Evolutionary conservation across 805 yeast species (phyloP).

Genomic region (Groenewaldozyma salmanticensis): DNA sequence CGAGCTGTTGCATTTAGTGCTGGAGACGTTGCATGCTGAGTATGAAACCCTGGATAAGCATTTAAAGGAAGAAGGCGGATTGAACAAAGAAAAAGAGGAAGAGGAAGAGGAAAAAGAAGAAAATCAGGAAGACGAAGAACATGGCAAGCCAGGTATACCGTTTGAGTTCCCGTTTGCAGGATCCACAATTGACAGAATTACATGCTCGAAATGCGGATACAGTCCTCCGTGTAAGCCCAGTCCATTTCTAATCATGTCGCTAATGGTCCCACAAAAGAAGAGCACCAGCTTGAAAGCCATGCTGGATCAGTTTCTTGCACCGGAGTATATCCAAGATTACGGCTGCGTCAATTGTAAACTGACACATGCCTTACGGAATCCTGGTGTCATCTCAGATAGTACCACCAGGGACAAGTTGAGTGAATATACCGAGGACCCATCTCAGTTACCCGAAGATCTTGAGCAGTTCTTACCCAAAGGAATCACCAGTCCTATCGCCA

Average conservation of each 20-base stretch:
- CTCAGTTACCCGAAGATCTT: slow-evolving; percentile 33
- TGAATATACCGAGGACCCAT: slow-evolving; percentile 41
- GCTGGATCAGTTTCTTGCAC: slow-evolving; percentile 47
- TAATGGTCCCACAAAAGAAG: slow-evolving; percentile 56
- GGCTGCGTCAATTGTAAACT: slow-evolving; percentile 62
- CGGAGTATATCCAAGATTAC: slow-evolving; percentile 68
- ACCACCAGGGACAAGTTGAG: slow-evolving; percentile 25
- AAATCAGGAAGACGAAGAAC: too few species aligned
- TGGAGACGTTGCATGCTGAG: slow-evolving; percentile 72
- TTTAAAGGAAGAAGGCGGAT: slow-evolving; percentile 2
- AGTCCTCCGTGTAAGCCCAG: slow-evolving; percentile 49
- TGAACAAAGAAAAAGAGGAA: neutral
- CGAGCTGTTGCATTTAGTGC: slow-evolving; percentile 70
- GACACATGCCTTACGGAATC: slow-evolving; percentile 8
- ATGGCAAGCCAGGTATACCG: neutral
- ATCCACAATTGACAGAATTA: slow-evolving; percentile 50
- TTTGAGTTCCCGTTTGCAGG: slow-evolving; percentile 64
- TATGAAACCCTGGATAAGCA: slow-evolving; percentile 23
- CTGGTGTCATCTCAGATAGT: slow-evolving; percentile 2
- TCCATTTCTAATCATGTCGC: slow-evolving; percentile 61
- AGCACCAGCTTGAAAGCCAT: slow-evolving; percentile 43
- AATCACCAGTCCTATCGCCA: slow-evolving; percentile 57
- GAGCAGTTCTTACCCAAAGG: slow-evolving; percentile 29
- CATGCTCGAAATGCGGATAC: slow-evolving; percentile 58
- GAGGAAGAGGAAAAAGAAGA: slow-evolving; percentile 1